Conservation (phyloP, 2,329 filamentous ascomycete species). For the Cucurbitaria berberidis region DNA sequence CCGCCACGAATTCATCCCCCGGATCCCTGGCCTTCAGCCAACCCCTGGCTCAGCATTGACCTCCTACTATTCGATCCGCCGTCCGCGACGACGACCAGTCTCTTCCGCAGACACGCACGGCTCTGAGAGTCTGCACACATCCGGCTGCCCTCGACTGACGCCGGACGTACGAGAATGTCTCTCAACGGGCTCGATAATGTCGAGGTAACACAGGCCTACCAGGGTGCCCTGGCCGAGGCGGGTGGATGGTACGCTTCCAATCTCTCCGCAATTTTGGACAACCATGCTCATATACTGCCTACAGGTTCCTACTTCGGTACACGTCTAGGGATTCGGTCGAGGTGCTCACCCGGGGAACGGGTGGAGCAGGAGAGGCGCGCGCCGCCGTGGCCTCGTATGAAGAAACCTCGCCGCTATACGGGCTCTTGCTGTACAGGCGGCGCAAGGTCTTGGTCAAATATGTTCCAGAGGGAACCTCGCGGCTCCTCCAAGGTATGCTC, state of each 20-base stretch:
- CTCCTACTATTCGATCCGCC: not conserved
- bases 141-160: slow-evolving; percentile 10
- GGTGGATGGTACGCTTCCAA: slow-evolving; percentile 82
- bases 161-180: slow-evolving; percentile 69
- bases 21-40: slow-evolving; percentile 1
- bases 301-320: slow-evolving; percentile 94
- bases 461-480: slow-evolving; percentile 86
- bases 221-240: slow-evolving; percentile 77
- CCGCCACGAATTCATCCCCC: slow-evolving; percentile 8
- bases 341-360: slow-evolving; percentile 75
- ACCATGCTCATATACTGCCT: slow-evolving; percentile 30
- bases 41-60: slow-evolving; percentile 5
- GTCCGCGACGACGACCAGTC: slow-evolving; percentile 9
- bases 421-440: slow-evolving; percentile 86
- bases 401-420: slow-evolving; percentile 87
- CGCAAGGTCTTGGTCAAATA: slow-evolving; percentile 93
- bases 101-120: slow-evolving; percentile 15
- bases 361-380: slow-evolving; percentile 84
- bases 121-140: slow-evolving; percentile 14
- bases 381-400: slow-evolving; percentile 78
- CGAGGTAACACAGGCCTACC: slow-evolving; percentile 83
- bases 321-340: slow-evolving; percentile 85
- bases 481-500: slow-evolving; percentile 83
- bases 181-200: slow-evolving; percentile 90
- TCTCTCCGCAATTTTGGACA: slow-evolving; percentile 14